Conservation (phyloP, 345 rosid genomes). For the Angophora floribunda region DNA sequence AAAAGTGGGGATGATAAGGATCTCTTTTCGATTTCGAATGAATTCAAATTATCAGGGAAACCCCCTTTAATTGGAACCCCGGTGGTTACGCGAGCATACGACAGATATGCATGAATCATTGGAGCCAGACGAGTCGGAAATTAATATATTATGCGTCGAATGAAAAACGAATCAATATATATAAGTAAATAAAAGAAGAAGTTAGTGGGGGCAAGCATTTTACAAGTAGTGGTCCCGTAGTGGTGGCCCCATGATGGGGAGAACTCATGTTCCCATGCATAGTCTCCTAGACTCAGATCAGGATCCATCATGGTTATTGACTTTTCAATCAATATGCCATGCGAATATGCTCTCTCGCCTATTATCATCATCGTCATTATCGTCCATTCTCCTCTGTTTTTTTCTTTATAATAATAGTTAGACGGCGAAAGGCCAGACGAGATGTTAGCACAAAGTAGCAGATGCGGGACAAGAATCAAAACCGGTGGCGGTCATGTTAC, state of each 20-base stretch:
- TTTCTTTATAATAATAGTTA: not conserved
- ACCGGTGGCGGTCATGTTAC: not conserved
- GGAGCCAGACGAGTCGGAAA: not conserved
- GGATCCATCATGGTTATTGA: not conserved
- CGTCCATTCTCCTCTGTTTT: not conserved
- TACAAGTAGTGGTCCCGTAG: not conserved
- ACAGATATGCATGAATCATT: not conserved
- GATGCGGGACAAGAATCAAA: not conserved
- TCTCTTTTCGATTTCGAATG: not conserved
- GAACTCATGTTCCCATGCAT: not conserved
- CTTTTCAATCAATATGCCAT: not conserved
- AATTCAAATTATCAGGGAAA: not conserved
- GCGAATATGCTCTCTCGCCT: not conserved
- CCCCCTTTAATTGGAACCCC: not conserved
- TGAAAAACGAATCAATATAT: not conserved
- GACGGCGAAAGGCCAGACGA: not conserved
- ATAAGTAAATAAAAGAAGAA: not conserved
- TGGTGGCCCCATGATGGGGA: not conserved
- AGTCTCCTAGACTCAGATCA: not conserved
- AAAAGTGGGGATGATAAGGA: not conserved
- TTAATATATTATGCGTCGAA: not conserved
- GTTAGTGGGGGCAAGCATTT: not conserved
- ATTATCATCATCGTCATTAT: not conserved
- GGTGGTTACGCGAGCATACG: accelerated
- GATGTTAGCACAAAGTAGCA: not conserved